Base-by-base conservation (phyloP, 2,329 filamentous ascomycete species). In the Monosporascus ibericus region DNA sequence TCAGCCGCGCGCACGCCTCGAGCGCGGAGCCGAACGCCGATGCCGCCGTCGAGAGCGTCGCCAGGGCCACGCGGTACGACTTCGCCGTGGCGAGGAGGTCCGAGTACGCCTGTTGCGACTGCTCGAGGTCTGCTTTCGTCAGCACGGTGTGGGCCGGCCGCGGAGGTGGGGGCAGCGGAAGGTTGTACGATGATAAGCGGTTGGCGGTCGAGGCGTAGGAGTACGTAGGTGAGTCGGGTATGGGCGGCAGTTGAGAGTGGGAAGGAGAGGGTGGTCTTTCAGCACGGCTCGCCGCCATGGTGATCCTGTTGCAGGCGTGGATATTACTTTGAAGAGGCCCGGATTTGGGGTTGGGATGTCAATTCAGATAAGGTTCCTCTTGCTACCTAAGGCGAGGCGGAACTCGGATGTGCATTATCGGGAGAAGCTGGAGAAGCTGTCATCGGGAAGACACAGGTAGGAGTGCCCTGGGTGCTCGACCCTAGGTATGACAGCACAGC, bases 1-100 rank as follows among this genome's bases (percentile, higher is more conserved):
- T 87, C 34, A 86, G 72, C 15, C 84, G 78, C n/a, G 84, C 84
- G 67, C 84, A 87, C 55, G 82, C 70, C 70, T 87, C 84, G 54
- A 87, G 76, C 17, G 84, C 82, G 47, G 77, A 77, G 47, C 82
- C 84, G 63, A 87, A 87, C 34, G 77, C 72, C 0, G 82, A 85
- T 2, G 84, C 81, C 2, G 84, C 79, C 5, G 74, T 75, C 8
- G 83, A 85, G 14, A 87, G 72, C 2, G 79, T 66, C 37, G 83
- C 77, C 47, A 87, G 79, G 17, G 84, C 82, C 20, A 80, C 65
- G 46, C 84, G 80, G 67, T 86, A 87, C 40, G 76, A 68, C 66
- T 87, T 87, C 44, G 84, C 84, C 15, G 79, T 80, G 20, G 78
- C 68, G 48, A 86, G 65, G 17, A 87, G 77, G 56, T 83, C 80